phyloP scores from a whole-genome alignment of 176 grass and related monocot species.

The Aegilops bicornis region DNA sequence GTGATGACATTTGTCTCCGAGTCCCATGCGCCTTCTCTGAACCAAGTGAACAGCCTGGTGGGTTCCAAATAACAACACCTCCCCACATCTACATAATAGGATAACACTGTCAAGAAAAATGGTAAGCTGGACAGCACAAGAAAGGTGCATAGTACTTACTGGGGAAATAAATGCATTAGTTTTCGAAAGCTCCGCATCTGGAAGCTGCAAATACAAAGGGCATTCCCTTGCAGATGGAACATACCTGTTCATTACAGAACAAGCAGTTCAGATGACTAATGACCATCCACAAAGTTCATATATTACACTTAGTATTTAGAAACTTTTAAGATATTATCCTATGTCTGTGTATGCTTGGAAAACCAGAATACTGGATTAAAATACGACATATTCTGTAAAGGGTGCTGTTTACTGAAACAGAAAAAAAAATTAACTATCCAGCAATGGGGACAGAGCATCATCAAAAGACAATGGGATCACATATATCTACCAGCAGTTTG shows the following conservation, averaged over 20 bases:
- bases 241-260: constrained; percentile 54
- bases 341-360: constrained; percentile 15
- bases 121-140: constrained; percentile 23
- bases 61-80: constrained; percentile 93
- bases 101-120: constrained; percentile 31
- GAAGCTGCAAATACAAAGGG: constrained; percentile 80
- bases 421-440: neutral
- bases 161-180: constrained; percentile 99
- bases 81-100: constrained; percentile 82
- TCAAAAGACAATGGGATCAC: neutral
- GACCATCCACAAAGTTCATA: neutral
- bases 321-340: neutral
- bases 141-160: constrained; percentile 47
- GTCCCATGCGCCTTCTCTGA: constrained; percentile 27
- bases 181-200: constrained; percentile 62
- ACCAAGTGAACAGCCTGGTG: constrained; percentile 60
- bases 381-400: neutral
- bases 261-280: constrained; percentile 14
- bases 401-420: neutral
- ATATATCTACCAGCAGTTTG: neutral
- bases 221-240: constrained; percentile 94
- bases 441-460: neutral
- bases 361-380: constrained; percentile 12
- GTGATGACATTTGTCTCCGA: constrained; percentile 55
- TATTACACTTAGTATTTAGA: constrained; percentile 7